Evolutionary conservation across 805 yeast species (phyloP), one percentile per base, ranked within the genome.

Genomic region (Candida schatavii): DNA sequence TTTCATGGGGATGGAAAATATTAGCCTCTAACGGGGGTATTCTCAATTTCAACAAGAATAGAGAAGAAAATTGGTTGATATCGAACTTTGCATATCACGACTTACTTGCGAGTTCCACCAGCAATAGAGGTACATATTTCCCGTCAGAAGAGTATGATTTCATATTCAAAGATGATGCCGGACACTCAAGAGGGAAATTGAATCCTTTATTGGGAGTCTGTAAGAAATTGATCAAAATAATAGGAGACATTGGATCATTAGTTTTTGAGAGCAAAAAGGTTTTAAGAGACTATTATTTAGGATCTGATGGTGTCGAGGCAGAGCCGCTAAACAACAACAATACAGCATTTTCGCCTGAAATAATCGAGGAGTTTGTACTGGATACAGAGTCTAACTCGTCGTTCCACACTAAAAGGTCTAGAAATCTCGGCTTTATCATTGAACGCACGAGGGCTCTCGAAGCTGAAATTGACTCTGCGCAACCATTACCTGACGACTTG

Each of bases 71-170:
- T 46, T 86, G 90, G 84, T 66, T 86, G 39, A 77, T 84, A 17
- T 78, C 88, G 6, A 85, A 82, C 59, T 87, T 83, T 62, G 88
- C 88, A 1, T 87, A 86, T 56, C 93, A 86, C 57, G 95, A 86
- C 56, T 74, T 87, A 25, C 68, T 84, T 47, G 78, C 90, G 1
- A 75, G 82, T 36, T 75, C 84, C 9, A 70, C 77, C 1, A 68
- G 74, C 41, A 77, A 79, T 30, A 63, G 86, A 34, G 83, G 83
- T 1, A 75, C 88, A 1, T 81, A 83, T 49, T 85, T 87, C 56
- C 74, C 83, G 0, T 64, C 78, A 18, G 67, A 70, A 17, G 82
- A 80, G 35, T 85, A 85, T 59, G 77, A 80, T 31, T 60, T 66
- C 18, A 69, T 81, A 44, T 71, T 83, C 42, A 45, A 48, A 13